These are phyloP conservation scores for Moniliophthora roreri DNA, from an alignment of 1,284 basidiomycete species.

Conservation along the genomic window DNA sequence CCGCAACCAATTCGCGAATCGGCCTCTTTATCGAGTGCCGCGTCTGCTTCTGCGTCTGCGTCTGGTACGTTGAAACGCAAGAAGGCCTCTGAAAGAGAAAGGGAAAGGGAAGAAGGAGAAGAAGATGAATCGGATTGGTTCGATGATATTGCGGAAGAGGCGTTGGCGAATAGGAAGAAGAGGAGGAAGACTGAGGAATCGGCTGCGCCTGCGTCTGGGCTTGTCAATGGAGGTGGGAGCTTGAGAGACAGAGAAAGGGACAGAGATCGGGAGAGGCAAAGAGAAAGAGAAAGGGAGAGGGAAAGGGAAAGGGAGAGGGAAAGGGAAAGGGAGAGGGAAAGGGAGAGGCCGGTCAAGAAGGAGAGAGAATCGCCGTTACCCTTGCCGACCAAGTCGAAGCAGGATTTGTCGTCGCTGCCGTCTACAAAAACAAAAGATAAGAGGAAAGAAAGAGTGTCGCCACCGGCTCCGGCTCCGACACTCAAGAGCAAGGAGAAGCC, in stretches of 20 bases:
- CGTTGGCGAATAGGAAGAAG: no score
- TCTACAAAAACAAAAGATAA: no score
- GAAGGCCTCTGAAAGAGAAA: conserved; percentile 11
- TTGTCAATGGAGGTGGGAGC: no score
- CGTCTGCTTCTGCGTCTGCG: no score
- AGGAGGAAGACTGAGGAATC: no score
- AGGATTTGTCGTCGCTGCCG: background rate
- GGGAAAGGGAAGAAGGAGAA: conserved; percentile 21
- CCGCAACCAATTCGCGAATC: no score
- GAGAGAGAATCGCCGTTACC: background rate
- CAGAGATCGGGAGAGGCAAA: conserved; percentile 15
- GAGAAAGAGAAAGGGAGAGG: conserved; percentile 15
- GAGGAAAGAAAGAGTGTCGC: background rate
- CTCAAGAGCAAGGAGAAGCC: no score
- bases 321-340: background rate
- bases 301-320: conserved; percentile 8
- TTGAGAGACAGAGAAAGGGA: conserved; percentile 18
- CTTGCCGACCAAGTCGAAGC: background rate
- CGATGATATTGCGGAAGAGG: no score
- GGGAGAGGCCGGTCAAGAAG: background rate
- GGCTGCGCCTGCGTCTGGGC: conserved; percentile 24
- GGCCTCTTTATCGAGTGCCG: no score
- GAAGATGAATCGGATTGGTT: background rate
- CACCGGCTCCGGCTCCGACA: no score
- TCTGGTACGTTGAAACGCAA: conserved; percentile 10